phyloP scores from a whole-genome alignment of 371 early-diverging fungal genomes.

The Syncephalis plumigaleata region DNA sequence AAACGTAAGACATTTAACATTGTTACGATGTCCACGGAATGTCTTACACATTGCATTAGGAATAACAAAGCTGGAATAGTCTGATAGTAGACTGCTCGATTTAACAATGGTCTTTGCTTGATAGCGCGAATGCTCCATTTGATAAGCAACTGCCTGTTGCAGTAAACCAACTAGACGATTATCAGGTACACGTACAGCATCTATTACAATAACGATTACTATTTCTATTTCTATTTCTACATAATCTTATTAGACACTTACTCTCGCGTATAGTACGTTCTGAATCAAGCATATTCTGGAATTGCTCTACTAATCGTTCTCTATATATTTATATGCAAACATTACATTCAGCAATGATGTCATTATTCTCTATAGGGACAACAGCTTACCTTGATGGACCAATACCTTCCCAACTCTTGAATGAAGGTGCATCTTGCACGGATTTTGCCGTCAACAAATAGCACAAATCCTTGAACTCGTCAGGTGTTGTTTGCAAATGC shows the following conservation, averaged over 20 bases:
- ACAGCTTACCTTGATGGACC: constrained; percentile 43
- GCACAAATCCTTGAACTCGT: constrained; percentile 87
- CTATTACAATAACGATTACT: background rate
- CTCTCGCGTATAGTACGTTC: constrained; percentile 64
- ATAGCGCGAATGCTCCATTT: constrained; percentile 73
- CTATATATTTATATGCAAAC: constrained; percentile 13
- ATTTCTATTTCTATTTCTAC: no score
- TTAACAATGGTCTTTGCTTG: constrained; percentile 30
- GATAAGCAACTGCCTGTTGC: constrained; percentile 86
- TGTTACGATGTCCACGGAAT: constrained; percentile 68
- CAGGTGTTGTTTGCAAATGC: constrained; percentile 71
- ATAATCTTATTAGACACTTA: no score
- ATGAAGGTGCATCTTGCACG: constrained; percentile 78
- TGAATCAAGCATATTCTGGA: constrained; percentile 79
- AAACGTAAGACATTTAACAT: constrained; percentile 83
- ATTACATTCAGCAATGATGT: background rate
- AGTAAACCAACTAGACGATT: constrained; percentile 66
- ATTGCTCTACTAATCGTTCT: constrained; percentile 73
- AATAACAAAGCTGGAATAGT: constrained; percentile 74
- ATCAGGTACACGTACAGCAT: constrained; percentile 57
- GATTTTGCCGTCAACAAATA: constrained; percentile 86
- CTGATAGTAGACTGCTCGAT: constrained; percentile 43
- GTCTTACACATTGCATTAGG: constrained; percentile 64
- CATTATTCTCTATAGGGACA: background rate
- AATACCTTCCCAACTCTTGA: constrained; percentile 88